Base-by-base conservation (phyloP, 2,329 filamentous ascomycete genomes). In the Verticillium isaacii region DNA sequence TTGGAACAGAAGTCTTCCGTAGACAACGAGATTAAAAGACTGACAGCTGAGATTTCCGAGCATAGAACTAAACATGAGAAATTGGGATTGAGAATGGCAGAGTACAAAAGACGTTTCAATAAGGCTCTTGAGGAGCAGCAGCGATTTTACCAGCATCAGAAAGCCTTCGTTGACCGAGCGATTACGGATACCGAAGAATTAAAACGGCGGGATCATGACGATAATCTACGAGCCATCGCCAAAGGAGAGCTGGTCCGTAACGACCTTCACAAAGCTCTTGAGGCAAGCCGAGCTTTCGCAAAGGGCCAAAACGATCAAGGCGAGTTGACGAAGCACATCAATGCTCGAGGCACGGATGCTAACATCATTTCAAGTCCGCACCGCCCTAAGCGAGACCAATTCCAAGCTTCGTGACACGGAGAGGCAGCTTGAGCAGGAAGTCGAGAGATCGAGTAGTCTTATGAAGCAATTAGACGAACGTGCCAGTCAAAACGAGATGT, bases 41-140 rank as follows among this genome's bases (percentile, higher is more conserved):
- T 77, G 19, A 64, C 65, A 2, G 56, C 62, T 5, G 67, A 77
- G 32, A 63, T 78, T 1, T 62, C 67, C 4, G 62, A 67, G 1
- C 68, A 74, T 2, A 69, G 69, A 5, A 63, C 67, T 1, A 66
- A 71, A 9, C 45, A 76, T 2, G 60, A 62, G 7, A 69, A 66
- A 23, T 62, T 79, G 1, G 68, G 76, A 57, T 73, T 75, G 11
- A 81, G 74, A 61, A 68, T 74, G 54, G 69, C 68, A 6, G 66
- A 66, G 1, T 77, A 73, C 62, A 75, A 70, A 60, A 65, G 68
- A 3, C 76, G 76, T 17, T 67, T 85, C n/a, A 81, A 82, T 60
- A 71, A 77, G 57, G 77, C 78, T 1, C 77, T 79, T 9, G 63
- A 66, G 2, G 81, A 84, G 62, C 81, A 84, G 32, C 79, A 83